Conservation (phyloP, 352 stramenopile species). For the Pythium vanterpoolii region DNA sequence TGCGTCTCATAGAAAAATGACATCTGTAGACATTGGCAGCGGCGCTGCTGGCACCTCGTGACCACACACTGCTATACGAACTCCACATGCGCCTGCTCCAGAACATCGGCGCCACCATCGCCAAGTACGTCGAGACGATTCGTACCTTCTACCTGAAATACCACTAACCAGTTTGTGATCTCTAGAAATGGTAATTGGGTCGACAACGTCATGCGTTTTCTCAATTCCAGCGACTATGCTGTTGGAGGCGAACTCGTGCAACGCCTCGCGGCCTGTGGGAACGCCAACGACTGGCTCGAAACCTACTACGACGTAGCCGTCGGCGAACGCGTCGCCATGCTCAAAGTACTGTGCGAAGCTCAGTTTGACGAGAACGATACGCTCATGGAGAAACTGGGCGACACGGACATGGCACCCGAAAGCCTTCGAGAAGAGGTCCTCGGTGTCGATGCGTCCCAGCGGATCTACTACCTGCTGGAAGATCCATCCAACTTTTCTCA, state of each 20-base stretch:
- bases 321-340: slow-evolving; percentile 36
- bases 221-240: slow-evolving; percentile 33
- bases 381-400: slow-evolving; percentile 50
- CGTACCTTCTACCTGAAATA: background rate
- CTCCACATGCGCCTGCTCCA: slow-evolving; percentile 44
- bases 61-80: slow-evolving; percentile 35
- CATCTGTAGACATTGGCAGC: slow-evolving; percentile 31
- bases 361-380: slow-evolving; percentile 66
- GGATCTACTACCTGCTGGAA: slow-evolving; percentile 61
- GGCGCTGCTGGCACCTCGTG: slow-evolving; percentile 31
- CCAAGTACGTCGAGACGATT: slow-evolving; percentile 33
- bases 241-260: slow-evolving; percentile 19
- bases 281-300: slow-evolving; percentile 26
- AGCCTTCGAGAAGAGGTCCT: slow-evolving; percentile 48
- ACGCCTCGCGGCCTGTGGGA: slow-evolving; percentile 8
- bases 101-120: slow-evolving; percentile 42
- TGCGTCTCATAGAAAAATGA: background rate
- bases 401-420: slow-evolving; percentile 35
- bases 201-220: slow-evolving; percentile 42
- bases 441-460: slow-evolving; percentile 38
- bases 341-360: slow-evolving; percentile 62
- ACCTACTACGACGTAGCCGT: slow-evolving; percentile 44
- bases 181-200: slow-evolving; percentile 45
- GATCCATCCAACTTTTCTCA: slow-evolving; percentile 50
- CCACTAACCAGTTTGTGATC: too few relatives aligned